phyloP scores from a whole-genome alignment of 2,329 filamentous ascomycete species.

The Cryphonectria parasitica region DNA sequence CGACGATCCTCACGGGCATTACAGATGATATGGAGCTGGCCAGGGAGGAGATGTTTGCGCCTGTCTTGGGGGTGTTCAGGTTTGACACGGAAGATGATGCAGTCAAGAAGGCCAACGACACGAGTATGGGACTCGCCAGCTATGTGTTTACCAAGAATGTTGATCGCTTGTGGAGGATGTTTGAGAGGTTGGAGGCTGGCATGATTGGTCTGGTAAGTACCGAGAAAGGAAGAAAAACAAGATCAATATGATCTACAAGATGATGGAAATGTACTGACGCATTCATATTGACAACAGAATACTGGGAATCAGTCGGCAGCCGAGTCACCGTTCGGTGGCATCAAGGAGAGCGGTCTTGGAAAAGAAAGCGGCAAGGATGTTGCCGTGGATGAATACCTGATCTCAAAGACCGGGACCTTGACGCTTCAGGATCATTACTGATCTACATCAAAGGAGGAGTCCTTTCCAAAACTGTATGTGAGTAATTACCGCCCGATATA shows the following conservation, averaged over 20 bases:
- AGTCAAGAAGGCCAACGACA: slow-evolving; percentile 40
- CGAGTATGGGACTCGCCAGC: slow-evolving; percentile 39
- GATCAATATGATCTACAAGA: too few relatives aligned
- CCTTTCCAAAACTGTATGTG: not conserved
- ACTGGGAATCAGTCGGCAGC: slow-evolving; percentile 37
- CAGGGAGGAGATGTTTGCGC: slow-evolving; percentile 33
- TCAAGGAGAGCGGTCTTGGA: slow-evolving; percentile 33
- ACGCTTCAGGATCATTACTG: slow-evolving; percentile 25
- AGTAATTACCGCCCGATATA: not conserved
- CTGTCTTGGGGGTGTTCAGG: slow-evolving; percentile 29
- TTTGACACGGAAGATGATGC: slow-evolving; percentile 41
- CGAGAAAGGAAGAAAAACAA: too few relatives aligned
- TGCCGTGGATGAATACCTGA: slow-evolving; percentile 31
- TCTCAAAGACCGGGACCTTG: slow-evolving; percentile 29
- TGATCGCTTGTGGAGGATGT: slow-evolving; percentile 45
- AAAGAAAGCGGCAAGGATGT: slow-evolving; percentile 33
- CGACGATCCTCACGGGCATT: slow-evolving; percentile 67
- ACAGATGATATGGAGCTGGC: slow-evolving; percentile 33
- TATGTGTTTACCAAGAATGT: slow-evolving; percentile 38
- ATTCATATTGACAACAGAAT: slow-evolving; percentile 41
- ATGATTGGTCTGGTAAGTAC: slow-evolving; percentile 59
- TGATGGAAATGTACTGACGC: not conserved
- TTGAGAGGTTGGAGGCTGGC: slow-evolving; percentile 60
- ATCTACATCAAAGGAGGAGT: not conserved
- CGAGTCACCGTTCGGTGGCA: slow-evolving; percentile 34